Conservation (phyloP, 2,329 filamentous ascomycete species). For the Beauveria rudraprayagi region DNA sequence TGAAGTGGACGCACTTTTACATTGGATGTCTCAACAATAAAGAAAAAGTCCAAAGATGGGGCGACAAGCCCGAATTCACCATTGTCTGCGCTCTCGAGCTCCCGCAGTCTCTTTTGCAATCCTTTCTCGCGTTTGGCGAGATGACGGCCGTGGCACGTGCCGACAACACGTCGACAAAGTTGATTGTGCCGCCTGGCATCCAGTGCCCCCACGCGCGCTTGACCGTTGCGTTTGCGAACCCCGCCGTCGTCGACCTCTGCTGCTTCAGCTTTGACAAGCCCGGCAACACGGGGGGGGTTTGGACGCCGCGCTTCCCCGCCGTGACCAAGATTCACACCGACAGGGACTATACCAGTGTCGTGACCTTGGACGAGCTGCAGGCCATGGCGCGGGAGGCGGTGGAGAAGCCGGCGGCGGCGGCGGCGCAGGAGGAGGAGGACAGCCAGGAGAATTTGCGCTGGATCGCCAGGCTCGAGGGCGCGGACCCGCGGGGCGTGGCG, state of each 20-base stretch:
- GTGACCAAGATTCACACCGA: slow-evolving; percentile 74
- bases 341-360: slow-evolving; percentile 57
- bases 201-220: slow-evolving; percentile 31
- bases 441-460: slow-evolving; percentile 54
- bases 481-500: slow-evolving; percentile 37
- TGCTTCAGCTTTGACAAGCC: slow-evolving; percentile 73
- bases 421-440: too few species aligned
- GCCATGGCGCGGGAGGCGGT: slow-evolving; percentile 52
- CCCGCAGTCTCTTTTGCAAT: slow-evolving; percentile 40
- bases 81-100: slow-evolving; percentile 58
- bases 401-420: slow-evolving; percentile 32
- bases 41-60: slow-evolving; percentile 43
- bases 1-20: slow-evolving; percentile 74
- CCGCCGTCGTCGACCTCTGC: slow-evolving; percentile 71
- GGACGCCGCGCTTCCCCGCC: slow-evolving; percentile 67
- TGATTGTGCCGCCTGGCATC: slow-evolving; percentile 40
- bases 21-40: slow-evolving; percentile 69
- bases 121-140: slow-evolving; percentile 41
- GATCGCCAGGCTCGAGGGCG: slow-evolving; percentile 51
- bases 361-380: slow-evolving; percentile 64
- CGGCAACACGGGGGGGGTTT: slow-evolving; percentile 58
- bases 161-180: slow-evolving; percentile 32
- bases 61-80: slow-evolving; percentile 51
- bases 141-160: slow-evolving; percentile 31
- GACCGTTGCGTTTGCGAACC: slow-evolving; percentile 54